Conservation (phyloP, 352 stramenopile species). For the Globisporangium emineosum region DNA sequence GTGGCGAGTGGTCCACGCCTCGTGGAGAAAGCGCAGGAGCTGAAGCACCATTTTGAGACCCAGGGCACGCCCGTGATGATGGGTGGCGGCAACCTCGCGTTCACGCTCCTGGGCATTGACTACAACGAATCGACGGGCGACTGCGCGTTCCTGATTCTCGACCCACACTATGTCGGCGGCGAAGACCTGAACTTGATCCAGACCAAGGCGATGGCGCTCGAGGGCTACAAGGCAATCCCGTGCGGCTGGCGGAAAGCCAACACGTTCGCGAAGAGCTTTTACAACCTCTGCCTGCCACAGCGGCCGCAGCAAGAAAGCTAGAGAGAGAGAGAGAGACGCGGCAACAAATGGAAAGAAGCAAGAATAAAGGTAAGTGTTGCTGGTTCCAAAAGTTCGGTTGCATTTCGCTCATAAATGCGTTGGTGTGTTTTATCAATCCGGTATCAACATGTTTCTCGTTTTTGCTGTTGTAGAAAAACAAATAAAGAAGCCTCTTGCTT, state of each 20-base stretch:
- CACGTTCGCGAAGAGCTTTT: conserved; percentile 66
- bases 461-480: neutral
- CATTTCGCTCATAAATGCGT: neutral
- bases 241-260: conserved; percentile 65
- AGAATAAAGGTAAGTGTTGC: neutral
- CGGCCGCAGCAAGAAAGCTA: conserved; percentile 4
- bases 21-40: conserved; percentile 54
- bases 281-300: conserved; percentile 77
- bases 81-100: conserved; percentile 74
- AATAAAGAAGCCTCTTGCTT: conserved; percentile 2
- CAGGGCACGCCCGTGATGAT: conserved; percentile 88
- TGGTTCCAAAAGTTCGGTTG: neutral
- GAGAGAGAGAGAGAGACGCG: neutral
- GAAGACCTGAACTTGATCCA: conserved; percentile 74
- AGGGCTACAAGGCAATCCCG: conserved; percentile 74
- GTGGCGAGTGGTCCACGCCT: conserved; percentile 55
- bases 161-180: conserved; percentile 74
- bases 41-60: conserved; percentile 72
- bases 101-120: conserved; percentile 78
- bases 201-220: conserved; percentile 62
- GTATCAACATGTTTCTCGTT: conserved; percentile 2
- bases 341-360: neutral
- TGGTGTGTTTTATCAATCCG: neutral
- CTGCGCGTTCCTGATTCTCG: conserved; percentile 75
- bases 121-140: conserved; percentile 59